phyloP scores from a whole-genome alignment of 345 rosid species.

The Hirschfeldia incana region DNA sequence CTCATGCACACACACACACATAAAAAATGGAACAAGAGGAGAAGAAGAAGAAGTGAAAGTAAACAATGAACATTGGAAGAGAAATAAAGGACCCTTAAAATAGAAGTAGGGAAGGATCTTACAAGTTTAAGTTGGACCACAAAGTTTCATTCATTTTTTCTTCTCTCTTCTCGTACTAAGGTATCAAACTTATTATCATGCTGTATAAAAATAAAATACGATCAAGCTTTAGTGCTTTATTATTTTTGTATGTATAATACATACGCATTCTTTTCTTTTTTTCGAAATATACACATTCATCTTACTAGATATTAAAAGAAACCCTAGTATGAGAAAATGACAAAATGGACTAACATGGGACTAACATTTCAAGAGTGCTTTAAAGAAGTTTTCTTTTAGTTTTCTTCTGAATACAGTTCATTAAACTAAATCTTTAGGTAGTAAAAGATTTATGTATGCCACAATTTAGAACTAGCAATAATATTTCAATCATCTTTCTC shows the following conservation, averaged over 20 bases:
- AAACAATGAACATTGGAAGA: conserved; percentile 11
- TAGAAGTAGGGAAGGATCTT: conserved; percentile 37
- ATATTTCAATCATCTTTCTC: no score
- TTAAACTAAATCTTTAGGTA: not conserved
- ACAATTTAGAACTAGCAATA: no score
- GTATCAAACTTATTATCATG: conserved; percentile 8
- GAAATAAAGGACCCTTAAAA: conserved; percentile 26
- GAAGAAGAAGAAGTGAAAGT: conserved; percentile 19
- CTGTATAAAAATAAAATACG: not conserved
- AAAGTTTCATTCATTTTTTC: conserved; percentile 1
- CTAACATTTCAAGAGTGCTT: not conserved
- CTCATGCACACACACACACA: conserved; percentile 7
- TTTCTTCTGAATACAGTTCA: not conserved
- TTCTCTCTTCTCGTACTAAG: not conserved
- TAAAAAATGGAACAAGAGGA: conserved; percentile 30
- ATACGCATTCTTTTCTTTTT: not conserved
- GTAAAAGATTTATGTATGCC: not conserved
- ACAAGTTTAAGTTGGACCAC: conserved; percentile 38
- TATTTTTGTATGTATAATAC: not conserved
- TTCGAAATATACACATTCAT: not conserved
- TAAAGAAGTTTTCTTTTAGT: not conserved
- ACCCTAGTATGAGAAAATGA: not conserved
- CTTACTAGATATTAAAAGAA: not conserved
- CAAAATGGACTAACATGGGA: not conserved
- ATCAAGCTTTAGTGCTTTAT: conserved; percentile 11